Percentiles rank a stretch among this genome's conserved stretches.
Conservation (phyloP, 139 green algal species). For the Auxenochlorella pyrenoidosa region DNA sequence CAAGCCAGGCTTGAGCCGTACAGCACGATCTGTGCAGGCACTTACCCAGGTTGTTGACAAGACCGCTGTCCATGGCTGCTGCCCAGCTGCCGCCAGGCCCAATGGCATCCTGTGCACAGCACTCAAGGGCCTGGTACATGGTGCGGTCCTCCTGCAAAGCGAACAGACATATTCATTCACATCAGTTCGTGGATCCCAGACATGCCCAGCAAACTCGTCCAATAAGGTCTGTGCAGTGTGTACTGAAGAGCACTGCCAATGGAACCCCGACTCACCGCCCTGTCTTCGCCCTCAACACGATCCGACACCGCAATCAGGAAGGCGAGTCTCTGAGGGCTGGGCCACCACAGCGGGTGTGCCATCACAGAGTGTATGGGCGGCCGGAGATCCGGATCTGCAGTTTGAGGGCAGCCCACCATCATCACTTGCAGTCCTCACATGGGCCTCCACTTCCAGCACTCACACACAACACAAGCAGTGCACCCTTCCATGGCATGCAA, state of each 20-base stretch:
- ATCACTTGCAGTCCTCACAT: no score
- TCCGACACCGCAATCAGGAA: slow-evolving; percentile 92
- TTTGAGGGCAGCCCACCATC: neutral
- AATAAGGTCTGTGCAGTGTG: no score
- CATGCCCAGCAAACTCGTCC: no score
- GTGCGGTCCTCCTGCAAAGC: slow-evolving; percentile 37
- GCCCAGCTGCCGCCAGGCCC: slow-evolving; percentile 73
- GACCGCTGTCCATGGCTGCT: slow-evolving; percentile 66
- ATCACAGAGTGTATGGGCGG: slow-evolving; percentile 77
- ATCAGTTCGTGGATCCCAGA: neutral
- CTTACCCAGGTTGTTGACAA: slow-evolving; percentile 92
- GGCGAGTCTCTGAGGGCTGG: slow-evolving; percentile 70
- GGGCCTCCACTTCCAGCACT: no score
- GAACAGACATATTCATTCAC: neutral
- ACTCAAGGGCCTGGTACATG: slow-evolving; percentile 44
- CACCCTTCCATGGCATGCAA: neutral
- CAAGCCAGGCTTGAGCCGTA: neutral
- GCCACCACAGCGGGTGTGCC: slow-evolving; percentile 95
- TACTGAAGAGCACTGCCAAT: no score
- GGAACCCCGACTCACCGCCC: slow-evolving; percentile 42
- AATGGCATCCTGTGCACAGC: slow-evolving; percentile 18
- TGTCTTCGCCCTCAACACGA: slow-evolving; percentile 93
- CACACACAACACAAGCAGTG: no score
- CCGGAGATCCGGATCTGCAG: slow-evolving; percentile 58
- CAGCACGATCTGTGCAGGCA: neutral